phyloP scores from a whole-genome alignment of 2,329 filamentous ascomycete genomes.

The Zasmidium cellare region DNA sequence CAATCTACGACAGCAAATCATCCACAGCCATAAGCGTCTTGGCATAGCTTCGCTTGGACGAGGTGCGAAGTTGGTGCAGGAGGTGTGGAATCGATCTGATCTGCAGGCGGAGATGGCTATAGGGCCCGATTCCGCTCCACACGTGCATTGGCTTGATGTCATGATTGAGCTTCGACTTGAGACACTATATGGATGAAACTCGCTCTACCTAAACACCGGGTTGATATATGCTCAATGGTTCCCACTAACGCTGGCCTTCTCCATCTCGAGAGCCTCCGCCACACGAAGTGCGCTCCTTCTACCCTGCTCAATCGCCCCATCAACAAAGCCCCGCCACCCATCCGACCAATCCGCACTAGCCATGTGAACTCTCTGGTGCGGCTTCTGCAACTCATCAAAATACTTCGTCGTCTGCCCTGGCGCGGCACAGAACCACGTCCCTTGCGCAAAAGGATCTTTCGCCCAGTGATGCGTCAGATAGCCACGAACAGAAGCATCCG shows the following conservation, averaged over 20 bases:
- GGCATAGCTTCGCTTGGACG: slow-evolving; percentile 9
- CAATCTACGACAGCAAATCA: slow-evolving; percentile 10
- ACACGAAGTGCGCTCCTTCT: slow-evolving; percentile 38
- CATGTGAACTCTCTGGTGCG: slow-evolving; percentile 32
- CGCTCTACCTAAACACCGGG: not conserved
- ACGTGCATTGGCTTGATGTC: slow-evolving; percentile 21
- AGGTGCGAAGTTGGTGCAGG: slow-evolving; percentile 13
- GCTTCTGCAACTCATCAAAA: slow-evolving; percentile 28
- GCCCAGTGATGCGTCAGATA: slow-evolving; percentile 31
- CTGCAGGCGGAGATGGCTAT: slow-evolving; percentile 5
- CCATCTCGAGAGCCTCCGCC: slow-evolving; percentile 25
- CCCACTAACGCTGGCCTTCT: not conserved
- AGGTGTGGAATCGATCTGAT: slow-evolving; percentile 17
- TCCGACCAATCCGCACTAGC: slow-evolving; percentile 38
- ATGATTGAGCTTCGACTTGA: slow-evolving; percentile 16
- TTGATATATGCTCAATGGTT: no score
- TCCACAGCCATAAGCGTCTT: slow-evolving; percentile 9
- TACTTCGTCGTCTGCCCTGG: slow-evolving; percentile 20
- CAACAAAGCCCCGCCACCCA: slow-evolving; percentile 38
- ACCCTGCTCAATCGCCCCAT: slow-evolving; percentile 38
- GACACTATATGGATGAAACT: slow-evolving; percentile 15
- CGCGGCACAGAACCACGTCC: slow-evolving; percentile 28
- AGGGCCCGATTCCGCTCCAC: not conserved
- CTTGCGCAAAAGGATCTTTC: slow-evolving; percentile 32
- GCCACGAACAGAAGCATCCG: slow-evolving; percentile 5